Percentiles rank a stretch among this genome's conserved stretches.
phyloP scores from a whole-genome alignment of 2,329 filamentous ascomycete species.

The Epichloe elymi region DNA sequence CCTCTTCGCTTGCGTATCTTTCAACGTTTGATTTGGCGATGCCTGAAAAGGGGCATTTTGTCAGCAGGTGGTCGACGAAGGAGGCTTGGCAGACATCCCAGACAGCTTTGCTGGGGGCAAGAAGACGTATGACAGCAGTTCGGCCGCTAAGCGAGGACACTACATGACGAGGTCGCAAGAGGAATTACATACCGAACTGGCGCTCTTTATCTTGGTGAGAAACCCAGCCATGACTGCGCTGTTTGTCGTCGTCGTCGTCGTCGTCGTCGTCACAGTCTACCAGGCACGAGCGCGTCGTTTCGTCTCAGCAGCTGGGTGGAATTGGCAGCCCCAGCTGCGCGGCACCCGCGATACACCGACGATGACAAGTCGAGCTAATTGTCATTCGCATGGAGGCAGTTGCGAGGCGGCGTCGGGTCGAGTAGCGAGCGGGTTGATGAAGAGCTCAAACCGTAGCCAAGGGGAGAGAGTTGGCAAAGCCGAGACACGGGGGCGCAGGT shows the following conservation, averaged over 20 bases:
- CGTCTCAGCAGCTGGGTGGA: constrained; percentile 8
- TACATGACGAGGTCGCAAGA: background rate
- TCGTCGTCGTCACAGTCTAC: background rate
- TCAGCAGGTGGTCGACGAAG: constrained; percentile 17
- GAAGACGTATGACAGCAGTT: background rate
- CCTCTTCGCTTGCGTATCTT: constrained; percentile 38
- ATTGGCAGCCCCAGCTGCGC: constrained; percentile 22
- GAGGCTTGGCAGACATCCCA: constrained; percentile 1
- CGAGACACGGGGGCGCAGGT: constrained; percentile 2
- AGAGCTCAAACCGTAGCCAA: background rate
- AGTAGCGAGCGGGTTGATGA: background rate
- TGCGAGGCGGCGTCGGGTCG: background rate
- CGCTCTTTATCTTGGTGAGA: constrained; percentile 45
- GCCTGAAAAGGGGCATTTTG: constrained; percentile 25
- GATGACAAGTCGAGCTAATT: constrained; percentile 11
- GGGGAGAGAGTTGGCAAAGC: background rate
- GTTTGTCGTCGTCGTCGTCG: background rate
- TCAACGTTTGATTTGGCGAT: constrained; percentile 26
- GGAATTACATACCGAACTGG: constrained; percentile 35
- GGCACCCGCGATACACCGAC: constrained; percentile 20
- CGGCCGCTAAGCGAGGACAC: background rate
- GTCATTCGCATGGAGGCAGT: constrained; percentile 1
- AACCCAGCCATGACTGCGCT: constrained; percentile 38
- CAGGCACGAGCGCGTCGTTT: constrained; percentile 1
- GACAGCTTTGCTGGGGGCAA: background rate